These are phyloP conservation scores for Epichloe glyceriae DNA, from an alignment of 2,329 filamentous ascomycete genomes.

Conservation along the genomic window DNA sequence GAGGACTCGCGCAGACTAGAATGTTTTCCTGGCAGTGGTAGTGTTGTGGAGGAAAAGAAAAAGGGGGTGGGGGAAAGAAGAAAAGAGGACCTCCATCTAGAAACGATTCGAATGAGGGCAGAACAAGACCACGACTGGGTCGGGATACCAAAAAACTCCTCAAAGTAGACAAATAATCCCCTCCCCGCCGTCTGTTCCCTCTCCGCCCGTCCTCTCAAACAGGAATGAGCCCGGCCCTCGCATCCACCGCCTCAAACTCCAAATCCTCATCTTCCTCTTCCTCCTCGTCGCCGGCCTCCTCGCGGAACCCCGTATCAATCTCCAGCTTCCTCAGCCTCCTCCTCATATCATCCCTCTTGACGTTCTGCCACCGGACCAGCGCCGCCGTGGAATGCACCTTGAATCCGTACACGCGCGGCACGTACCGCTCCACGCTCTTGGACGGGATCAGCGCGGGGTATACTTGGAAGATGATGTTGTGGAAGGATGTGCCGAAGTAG, in stretches of 20 bases:
- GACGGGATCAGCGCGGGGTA: conserved; percentile 80
- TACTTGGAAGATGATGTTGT: conserved; percentile 98
- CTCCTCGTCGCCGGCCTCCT: conserved; percentile 53
- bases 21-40: too few relatives aligned
- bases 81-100: neutral
- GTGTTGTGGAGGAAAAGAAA: neutral
- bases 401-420: conserved; percentile 88
- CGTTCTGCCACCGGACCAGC: conserved; percentile 81
- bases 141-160: neutral
- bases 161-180: neutral
- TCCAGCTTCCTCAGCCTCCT: conserved; percentile 56
- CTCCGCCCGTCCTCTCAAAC: neutral
- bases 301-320: conserved; percentile 70
- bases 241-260: conserved; percentile 26
- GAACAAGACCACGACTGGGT: neutral
- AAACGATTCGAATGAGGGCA: too few relatives aligned
- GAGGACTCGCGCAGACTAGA: too few relatives aligned
- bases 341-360: conserved; percentile 70
- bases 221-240: conserved; percentile 14
- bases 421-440: conserved; percentile 76
- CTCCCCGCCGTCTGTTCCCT: neutral
- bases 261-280: conserved; percentile 41
- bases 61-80: neutral
- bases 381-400: conserved; percentile 84
- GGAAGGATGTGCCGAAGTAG: conserved; percentile 96